Evolutionary conservation across 306 rosid genomes (phyloP).

Genomic region (Cucurbita ficifolia): DNA sequence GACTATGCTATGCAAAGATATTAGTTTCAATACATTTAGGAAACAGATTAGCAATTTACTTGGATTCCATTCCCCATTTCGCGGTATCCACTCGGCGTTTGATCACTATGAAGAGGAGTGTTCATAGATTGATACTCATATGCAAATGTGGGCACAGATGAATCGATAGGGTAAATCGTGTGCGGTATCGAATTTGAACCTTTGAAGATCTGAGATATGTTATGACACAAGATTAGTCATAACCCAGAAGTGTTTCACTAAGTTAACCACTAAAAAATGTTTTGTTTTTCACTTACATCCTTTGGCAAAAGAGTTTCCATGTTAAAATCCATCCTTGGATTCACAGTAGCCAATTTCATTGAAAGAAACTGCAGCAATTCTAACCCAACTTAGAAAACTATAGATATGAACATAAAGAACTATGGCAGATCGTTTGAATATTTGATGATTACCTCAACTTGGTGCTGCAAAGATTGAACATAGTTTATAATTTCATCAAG

Average conservation of each 20-base stretch:
- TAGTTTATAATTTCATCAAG: slow-evolving; percentile 91
- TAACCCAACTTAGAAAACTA: neutral
- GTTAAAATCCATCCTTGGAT: slow-evolving; percentile 39
- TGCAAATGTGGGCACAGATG: slow-evolving; percentile 19
- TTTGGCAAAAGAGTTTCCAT: slow-evolving; percentile 35
- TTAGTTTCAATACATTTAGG: neutral
- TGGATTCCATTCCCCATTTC: slow-evolving; percentile 9
- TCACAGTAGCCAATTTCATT: slow-evolving; percentile 44
- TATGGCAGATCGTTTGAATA: neutral
- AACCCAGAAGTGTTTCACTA: neutral
- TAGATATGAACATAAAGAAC: neutral
- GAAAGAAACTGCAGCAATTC: slow-evolving; percentile 39
- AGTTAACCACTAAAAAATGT: neutral
- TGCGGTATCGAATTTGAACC: slow-evolving; percentile 25
- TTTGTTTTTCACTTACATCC: slow-evolving; percentile 22
- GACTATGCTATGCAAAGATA: neutral
- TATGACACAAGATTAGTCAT: neutral
- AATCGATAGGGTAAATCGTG: slow-evolving; percentile 21
- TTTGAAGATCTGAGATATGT: slow-evolving; percentile 27
- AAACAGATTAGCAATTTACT: neutral
- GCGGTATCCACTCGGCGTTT: slow-evolving; percentile 18
- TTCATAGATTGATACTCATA: slow-evolving; percentile 26
- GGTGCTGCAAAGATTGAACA: slow-evolving; percentile 63
- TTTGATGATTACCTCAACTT: slow-evolving; percentile 37
- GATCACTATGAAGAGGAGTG: slow-evolving; percentile 17